Base-by-base conservation (phyloP, 306 rosid species). In the Trifolium dubium region DNA sequence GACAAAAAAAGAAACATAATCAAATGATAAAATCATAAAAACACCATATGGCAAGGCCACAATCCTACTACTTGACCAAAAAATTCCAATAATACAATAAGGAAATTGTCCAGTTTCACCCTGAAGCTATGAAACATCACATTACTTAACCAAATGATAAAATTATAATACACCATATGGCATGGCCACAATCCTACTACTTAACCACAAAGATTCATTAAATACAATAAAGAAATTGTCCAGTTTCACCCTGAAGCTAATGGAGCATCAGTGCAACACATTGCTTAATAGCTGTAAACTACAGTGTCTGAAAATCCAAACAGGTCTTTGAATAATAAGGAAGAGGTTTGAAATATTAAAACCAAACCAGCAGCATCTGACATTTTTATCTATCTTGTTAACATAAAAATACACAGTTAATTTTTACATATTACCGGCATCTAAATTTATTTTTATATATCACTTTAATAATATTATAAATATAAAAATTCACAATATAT, bases 21-120 rank as follows among this genome's bases (percentile, higher is more conserved):
- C 23, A 73, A 65, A 72, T 39, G 56, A 47, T 75, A 64, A 74
- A 74, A 56, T 51, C 69, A 59, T 53, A 64, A 49, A 18, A 47
- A 78, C 54, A 76, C n/a, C 72, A 59, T 46, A 80, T 51, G 50
- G 62, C 62, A 72, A 67, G 50, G 35, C 35, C 67, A 71, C 13
- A 54, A 17, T 72, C 72, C 43, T 54, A 66, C 17, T 64, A 54
- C 58, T 55, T n/a, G 28, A 29, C 43, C 19, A 34, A 3, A 28
- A 5, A 56, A 35, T 54, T 59, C 31, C 56, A 64, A 69, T 44
- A 30, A 67, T 30, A 15, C 60, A 69, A 51, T 31, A 15, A 15
- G 28, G 29, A 47, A 12, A 56, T 3, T 58, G 3, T 18, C n/a
- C 65, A n/a, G 19, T 53, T 65, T 65, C 46, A 63, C 70, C 30